These are phyloP conservation scores for Quercus alba DNA, from an alignment of 306 rosid genomes.

Conservation along the genomic window DNA sequence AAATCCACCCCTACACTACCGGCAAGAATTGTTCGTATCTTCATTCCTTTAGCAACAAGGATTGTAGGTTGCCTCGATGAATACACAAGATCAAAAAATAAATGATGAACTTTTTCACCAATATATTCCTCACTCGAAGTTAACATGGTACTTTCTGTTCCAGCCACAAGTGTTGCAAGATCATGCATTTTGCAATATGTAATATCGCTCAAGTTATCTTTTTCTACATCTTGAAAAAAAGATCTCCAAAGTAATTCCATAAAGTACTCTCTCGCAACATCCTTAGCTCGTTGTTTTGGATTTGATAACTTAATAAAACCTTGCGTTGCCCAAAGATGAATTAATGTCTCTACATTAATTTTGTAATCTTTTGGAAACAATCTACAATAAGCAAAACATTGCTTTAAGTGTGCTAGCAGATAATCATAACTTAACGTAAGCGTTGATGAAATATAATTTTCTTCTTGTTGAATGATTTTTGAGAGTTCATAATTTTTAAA, in stretches of 20 bases:
- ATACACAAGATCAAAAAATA: not conserved
- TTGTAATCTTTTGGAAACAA: conserved; percentile 17
- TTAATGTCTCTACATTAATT: not conserved
- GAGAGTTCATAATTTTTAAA: not conserved
- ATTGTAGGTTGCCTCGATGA: not conserved
- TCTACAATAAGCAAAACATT: conserved; percentile 11
- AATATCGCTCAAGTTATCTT: conserved; percentile 14
- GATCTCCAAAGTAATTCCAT: conserved; percentile 24
- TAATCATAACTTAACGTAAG: conserved; percentile 29
- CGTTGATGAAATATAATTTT: not conserved
- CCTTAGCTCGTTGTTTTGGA: conserved; percentile 7
- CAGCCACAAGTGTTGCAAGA: conserved; percentile 16
- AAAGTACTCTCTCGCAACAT: conserved; percentile 8
- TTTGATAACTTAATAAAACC: conserved; percentile 15
- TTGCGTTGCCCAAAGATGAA: not conserved
- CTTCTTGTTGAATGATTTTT: not conserved
- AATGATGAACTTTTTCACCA: not conserved
- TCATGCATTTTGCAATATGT: conserved; percentile 21
- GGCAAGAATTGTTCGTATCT: conserved; percentile 9
- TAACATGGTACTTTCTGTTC: not conserved
- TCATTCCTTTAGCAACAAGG: not conserved
- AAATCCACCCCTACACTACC: not conserved
- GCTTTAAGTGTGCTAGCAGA: conserved; percentile 6
- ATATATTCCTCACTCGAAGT: not conserved
- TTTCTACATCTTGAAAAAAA: conserved; percentile 5